Evolutionary conservation across 1,139 yeast genomes (phyloP).

Genomic region (Debaryomyces udenii): DNA sequence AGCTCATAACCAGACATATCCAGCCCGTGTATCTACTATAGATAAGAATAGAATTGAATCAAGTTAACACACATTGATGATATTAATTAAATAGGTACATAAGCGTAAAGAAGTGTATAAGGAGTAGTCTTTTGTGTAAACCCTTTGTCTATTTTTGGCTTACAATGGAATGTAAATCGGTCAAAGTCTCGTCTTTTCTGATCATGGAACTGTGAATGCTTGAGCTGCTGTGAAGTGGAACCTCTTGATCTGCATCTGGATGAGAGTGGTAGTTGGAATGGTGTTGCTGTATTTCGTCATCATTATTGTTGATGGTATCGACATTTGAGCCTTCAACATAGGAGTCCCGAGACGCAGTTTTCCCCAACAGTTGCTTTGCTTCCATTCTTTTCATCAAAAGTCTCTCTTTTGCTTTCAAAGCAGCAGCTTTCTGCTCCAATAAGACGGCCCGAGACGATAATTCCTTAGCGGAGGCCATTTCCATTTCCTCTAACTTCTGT

Average conservation of each 20-base stretch:
- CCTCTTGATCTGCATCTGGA: not conserved
- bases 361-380: conserved; percentile 13
- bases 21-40: not conserved
- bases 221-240: not conserved
- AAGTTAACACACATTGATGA: conserved; percentile 2
- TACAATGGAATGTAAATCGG: conserved; percentile 55
- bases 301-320: too few relatives aligned
- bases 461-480: conserved; percentile 75
- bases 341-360: too few relatives aligned
- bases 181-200: conserved; percentile 56
- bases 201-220: conserved; percentile 19
- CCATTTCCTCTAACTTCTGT: conserved; percentile 76
- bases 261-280: not conserved
- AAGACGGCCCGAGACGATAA: conserved; percentile 73
- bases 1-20: conserved; percentile 6
- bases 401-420: conserved; percentile 67
- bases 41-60: conserved; percentile 2
- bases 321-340: too few relatives aligned
- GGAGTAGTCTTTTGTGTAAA: not conserved
- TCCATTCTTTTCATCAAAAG: conserved; percentile 47
- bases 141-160: conserved; percentile 9
- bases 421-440: conserved; percentile 74
- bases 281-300: not conserved
- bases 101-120: not conserved
- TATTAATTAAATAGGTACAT: conserved; percentile 1